Evolutionary conservation across 768 basidiomycete genomes (phyloP).

Genomic region (Peribolospora baueri): DNA sequence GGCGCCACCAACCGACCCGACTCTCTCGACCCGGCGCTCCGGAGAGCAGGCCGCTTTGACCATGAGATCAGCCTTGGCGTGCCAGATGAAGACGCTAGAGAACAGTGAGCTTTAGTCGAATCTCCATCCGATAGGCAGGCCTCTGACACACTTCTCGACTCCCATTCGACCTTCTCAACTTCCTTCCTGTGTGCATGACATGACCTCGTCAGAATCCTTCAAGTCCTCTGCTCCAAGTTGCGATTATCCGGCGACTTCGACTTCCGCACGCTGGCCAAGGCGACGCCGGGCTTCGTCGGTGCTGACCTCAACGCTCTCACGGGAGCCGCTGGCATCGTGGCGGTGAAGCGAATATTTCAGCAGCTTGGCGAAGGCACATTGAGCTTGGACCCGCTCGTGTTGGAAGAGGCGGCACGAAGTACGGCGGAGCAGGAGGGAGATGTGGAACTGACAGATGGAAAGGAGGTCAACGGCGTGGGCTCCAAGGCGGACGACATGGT

Average conservation of each 20-base stretch:
- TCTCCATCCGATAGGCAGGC: background rate
- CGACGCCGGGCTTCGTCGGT: conserved; percentile 90
- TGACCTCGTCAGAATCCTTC: conserved; percentile 44
- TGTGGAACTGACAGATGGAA: conserved; percentile 2
- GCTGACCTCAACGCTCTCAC: conserved; percentile 78
- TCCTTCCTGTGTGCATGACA: background rate
- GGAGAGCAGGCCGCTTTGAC: conserved; percentile 84
- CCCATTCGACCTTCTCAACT: background rate
- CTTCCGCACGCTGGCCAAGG: conserved; percentile 59
- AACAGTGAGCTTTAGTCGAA: conserved; percentile 35
- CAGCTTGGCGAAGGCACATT: conserved; percentile 40
- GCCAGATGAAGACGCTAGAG: conserved; percentile 69
- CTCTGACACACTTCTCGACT: background rate
- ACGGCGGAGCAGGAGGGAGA: conserved; percentile 13
- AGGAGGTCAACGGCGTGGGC: background rate
- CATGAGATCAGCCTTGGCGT: conserved; percentile 96
- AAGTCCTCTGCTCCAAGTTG: conserved; percentile 59
- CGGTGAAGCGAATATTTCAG: conserved; percentile 86
- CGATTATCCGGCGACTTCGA: conserved; percentile 71
- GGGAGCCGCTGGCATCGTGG: conserved; percentile 80
- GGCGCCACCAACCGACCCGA: conserved; percentile 93
- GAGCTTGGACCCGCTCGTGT: conserved; percentile 27
- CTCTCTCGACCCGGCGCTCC: conserved; percentile 73
- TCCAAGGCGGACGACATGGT: conserved; percentile 8
- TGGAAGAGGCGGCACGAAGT: conserved; percentile 11